Base-by-base conservation (phyloP, 2,329 filamentous ascomycete species). In the Shiraia bambusicola region DNA sequence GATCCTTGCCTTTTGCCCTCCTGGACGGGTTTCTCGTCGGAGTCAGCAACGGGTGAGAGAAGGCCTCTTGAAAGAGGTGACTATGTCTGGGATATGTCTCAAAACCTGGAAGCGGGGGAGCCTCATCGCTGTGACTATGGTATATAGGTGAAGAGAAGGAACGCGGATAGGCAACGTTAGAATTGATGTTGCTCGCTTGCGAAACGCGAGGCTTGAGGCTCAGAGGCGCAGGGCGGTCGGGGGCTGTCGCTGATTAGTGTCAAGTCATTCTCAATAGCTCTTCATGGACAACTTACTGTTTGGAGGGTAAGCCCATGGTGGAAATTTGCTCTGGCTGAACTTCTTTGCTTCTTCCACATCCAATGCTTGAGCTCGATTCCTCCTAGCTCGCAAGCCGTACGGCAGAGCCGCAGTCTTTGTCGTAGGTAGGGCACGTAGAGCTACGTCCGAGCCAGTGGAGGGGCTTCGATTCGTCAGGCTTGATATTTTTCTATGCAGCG, bases 171-270 rank as follows among this genome's bases (percentile, higher is more conserved):
- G 31, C 28, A 2, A 30, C 29, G 16, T 41, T 32, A 7, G 24
- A 28, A 15, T 33, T 47, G 4, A 34, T 34, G n/a, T 29, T 37
- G 7, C 33, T 46, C 5, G 27, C 30, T 8, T 30, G 32, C 6
- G 53, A 54, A 22, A 38, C 35, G 0, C 46, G 38, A 5, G 52
- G 47, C 34, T 40, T 45, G 14, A 59, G 35, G 6, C 45, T 57
- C 0, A 63, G 49, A 2, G 61, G 60, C 3, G 52, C 52, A 7
- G 61, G 60, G 16, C 61, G 58, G 24, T 63, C 61, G 0, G 61
- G 61, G 7, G 58, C 54, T 58, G 14, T 10, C 14, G 15, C 14
- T 25, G 5, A 22, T 54, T 11, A 53, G 42, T 26, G 34, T 34
- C 19, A 27, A 2, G 12, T 16, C 12, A 3, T 34, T 6, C 2